Base-by-base conservation (phyloP, 2,329 filamentous ascomycete genomes). In the Verticillium dahliae region DNA sequence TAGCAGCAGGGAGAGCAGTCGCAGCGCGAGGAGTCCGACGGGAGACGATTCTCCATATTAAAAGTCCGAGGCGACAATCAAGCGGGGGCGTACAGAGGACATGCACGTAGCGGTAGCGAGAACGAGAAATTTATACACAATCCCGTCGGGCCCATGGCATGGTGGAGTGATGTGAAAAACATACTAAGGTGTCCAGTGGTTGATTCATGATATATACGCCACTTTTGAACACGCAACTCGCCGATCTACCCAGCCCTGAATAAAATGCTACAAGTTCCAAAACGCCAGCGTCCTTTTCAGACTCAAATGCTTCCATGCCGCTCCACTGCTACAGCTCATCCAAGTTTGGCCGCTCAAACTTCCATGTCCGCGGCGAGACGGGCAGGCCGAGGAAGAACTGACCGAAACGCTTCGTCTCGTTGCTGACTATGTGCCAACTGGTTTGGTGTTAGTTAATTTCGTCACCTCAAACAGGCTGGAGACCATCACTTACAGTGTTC, bases 401-500 rank as follows among this genome's bases (percentile, higher is more conserved):
- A 73, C 76, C 83, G 6, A 81, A 66, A 3, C 83, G 78, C 15
- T 69, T 63, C 3, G 78, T 58, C 67, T 85, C 83, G 0, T 75
- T 74, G 3, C 71, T 67, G n/a, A 78, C 14, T 35, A 85, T 78
- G 13, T 75, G 59, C 67, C 72, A 81, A 0, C 80, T 82, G 61
- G 52, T 31, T 14, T 45, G 9, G 22, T 31, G 27, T 31, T 31
- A 31, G 27, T 58, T n/a, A 63, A 56, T 45, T 59, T 56, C 60
- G 58, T 27, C 38, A 3, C 13, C 18, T 9, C 14, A 1, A 15
- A 27, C 37, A 15, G 41, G 10, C 15, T 6, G 34, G 7, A 50
- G 7, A 13, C 6, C n/a, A 34, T 18, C 63, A 86, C 90, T 86
- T 82, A 95, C 90, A 90, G 61, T 64, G 82, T 83, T 56, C 75